Evolutionary conservation across 805 yeast genomes (phyloP).

Genomic region (Spathaspora boniae): DNA sequence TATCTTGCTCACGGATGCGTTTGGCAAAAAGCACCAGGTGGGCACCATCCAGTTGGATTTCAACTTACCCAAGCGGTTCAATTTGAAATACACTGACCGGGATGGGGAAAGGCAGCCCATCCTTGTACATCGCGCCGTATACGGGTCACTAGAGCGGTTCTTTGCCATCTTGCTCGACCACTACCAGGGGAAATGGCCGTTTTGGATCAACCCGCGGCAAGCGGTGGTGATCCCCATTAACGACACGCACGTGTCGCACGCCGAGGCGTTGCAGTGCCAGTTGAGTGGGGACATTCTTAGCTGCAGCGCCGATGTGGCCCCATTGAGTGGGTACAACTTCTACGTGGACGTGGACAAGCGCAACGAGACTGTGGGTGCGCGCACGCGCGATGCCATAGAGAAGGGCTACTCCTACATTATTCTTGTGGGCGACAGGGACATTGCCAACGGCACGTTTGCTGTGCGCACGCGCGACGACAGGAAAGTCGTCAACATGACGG

Average conservation of each 20-base stretch:
- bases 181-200: conserved; percentile 93
- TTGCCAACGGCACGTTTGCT: conserved; percentile 54
- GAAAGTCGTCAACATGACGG: conserved; percentile 39
- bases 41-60: conserved; percentile 96
- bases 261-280: conserved; percentile 42
- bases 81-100: conserved; percentile 58
- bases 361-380: conserved; percentile 71
- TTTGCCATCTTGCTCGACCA: conserved; percentile 88
- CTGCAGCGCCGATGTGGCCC: conserved; percentile 38
- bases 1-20: conserved; percentile 73
- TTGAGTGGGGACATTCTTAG: conserved; percentile 45
- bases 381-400: conserved; percentile 73
- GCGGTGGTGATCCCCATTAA: conserved; percentile 80
- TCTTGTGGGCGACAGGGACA: conserved; percentile 86
- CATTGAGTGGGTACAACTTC: conserved; percentile 58
- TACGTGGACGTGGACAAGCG: conserved; percentile 74
- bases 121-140: conserved; percentile 94
- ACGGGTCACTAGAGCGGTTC: conserved; percentile 92
- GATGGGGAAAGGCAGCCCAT: conserved; percentile 68
- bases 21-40: conserved; percentile 81
- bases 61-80: conserved; percentile 85
- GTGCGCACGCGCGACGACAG: conserved; percentile 58
- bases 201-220: conserved; percentile 94
- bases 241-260: conserved; percentile 53
- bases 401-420: conserved; percentile 76